Conservation (phyloP, 1,284 basidiomycete species). For the Ganoderma meredithae region DNA sequence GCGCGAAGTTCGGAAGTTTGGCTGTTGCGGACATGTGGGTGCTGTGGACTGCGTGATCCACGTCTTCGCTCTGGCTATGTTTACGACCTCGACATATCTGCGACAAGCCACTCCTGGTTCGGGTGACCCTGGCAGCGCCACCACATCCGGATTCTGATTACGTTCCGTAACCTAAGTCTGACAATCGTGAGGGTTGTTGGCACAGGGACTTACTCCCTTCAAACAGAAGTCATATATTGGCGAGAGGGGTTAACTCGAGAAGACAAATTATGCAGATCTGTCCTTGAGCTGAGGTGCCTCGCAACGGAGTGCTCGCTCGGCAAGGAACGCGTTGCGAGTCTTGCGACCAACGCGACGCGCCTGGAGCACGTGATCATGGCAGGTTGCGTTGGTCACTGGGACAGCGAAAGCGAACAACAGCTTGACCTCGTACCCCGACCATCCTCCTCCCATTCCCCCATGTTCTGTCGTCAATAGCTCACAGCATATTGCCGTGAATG, state of each 20-base stretch:
- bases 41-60: background rate
- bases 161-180: background rate
- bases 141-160: background rate
- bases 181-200: background rate
- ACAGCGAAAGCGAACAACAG: slow-evolving; percentile 4
- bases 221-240: too few species aligned
- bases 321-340: background rate
- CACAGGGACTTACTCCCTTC: too few species aligned
- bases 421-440: slow-evolving; percentile 5
- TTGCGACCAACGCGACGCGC: slow-evolving; percentile 10
- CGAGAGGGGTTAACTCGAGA: background rate
- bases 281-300: too few species aligned
- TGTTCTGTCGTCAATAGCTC: background rate
- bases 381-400: background rate
- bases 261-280: too few species aligned
- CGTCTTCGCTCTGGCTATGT: background rate
- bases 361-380: slow-evolving; percentile 9
- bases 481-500: background rate
- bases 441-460: background rate
- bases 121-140: too few species aligned
- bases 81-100: background rate
- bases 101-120: background rate
- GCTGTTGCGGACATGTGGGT: background rate
- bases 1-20: background rate
- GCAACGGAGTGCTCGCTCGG: too few species aligned